A percentile compares a stretch with the other conserved stretches of the same genome.
Evolutionary conservation across 2,329 filamentous ascomycete species (phyloP).

Genomic region (Dryadomyces quercus-mongolicae): DNA sequence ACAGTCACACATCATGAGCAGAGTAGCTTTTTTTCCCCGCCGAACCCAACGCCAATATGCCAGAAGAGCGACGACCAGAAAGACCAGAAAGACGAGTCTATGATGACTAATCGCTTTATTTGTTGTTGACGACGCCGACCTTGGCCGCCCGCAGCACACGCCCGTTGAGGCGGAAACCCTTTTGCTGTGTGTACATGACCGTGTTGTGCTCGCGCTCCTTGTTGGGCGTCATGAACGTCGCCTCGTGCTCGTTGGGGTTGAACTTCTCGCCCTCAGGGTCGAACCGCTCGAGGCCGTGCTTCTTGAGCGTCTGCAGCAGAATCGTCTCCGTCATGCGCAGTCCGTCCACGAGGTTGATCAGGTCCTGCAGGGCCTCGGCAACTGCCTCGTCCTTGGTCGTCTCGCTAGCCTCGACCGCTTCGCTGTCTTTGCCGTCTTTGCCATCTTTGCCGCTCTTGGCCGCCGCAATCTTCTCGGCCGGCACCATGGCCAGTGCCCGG

Average conservation of each 20-base stretch:
- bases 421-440: not conserved
- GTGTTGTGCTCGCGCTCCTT: slow-evolving; percentile 79
- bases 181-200: slow-evolving; percentile 87
- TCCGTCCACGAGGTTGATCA: slow-evolving; percentile 72
- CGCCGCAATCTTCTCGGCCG: slow-evolving; percentile 57
- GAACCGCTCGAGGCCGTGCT: slow-evolving; percentile 87
- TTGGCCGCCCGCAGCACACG: slow-evolving; percentile 83
- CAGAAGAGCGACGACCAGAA: too few species aligned
- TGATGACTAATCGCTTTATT: slow-evolving; percentile 16
- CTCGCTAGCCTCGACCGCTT: slow-evolving; percentile 25
- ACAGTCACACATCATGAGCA: slow-evolving; percentile 10
- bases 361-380: slow-evolving; percentile 47
- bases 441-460: slow-evolving; percentile 18
- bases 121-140: slow-evolving; percentile 90
- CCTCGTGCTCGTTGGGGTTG: slow-evolving; percentile 93
- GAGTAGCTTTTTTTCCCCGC: slow-evolving; percentile 9
- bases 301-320: slow-evolving; percentile 76
- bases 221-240: slow-evolving; percentile 85
- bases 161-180: slow-evolving; percentile 91
- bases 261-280: slow-evolving; percentile 78
- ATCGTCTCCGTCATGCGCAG: slow-evolving; percentile 92
- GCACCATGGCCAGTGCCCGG: slow-evolving; percentile 72
- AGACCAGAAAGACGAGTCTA: not conserved
- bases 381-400: slow-evolving; percentile 45
- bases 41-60: slow-evolving; percentile 9